Base-by-base conservation (phyloP, 78 protist genomes). In the Dictyostelium intermedium region DNA sequence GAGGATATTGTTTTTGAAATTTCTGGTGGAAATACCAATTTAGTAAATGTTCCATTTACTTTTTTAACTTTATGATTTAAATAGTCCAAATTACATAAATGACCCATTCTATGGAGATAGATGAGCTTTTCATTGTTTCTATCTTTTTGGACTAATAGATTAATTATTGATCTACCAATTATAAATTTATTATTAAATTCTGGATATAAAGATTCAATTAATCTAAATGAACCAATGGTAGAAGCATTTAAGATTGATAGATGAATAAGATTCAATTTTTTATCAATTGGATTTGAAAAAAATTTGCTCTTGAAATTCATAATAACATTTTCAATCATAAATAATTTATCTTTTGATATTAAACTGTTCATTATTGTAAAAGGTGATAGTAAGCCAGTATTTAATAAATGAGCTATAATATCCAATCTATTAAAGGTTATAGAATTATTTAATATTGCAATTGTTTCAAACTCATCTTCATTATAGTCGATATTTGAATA, bases 1-100 rank as follows among this genome's bases (percentile, higher is more conserved):
- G 74, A 66, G 8, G 18, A 4, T 8, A 72, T 72, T 72, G 79
- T 72, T 72, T 72, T 72, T 34, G 39, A 32, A 34, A 72, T 72
- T 18, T 27, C 37, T 16, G 39, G 25, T 13, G 79, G 79, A 18
- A 32, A 72, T 10, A 34, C 45, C 4, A 72, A 32, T 72, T 30
- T 32, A 0, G 20, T 34, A 6, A 7, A 13, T 13, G 25, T 72
- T 6, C 79, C 79, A 72, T 30, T 14, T 16, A 72, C 79, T 34
- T 34, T 72, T 34, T 72, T 72, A 34, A 27, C 23, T 72, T 72
- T 72, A 72, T 72, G 79, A 72, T 72, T 72, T 34, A 72, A 72
- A 16, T 72, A 72, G 16, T 72, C 79, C 25, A 72, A 34, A 72
- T 72, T 18, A 30, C 34, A 27, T 14, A 72, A 8, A 14, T 32